A percentile compares a stretch with the other conserved stretches of the same genome.
phyloP scores from a whole-genome alignment of 164 flowering plant species.

The Amborella trichopoda region DNA sequence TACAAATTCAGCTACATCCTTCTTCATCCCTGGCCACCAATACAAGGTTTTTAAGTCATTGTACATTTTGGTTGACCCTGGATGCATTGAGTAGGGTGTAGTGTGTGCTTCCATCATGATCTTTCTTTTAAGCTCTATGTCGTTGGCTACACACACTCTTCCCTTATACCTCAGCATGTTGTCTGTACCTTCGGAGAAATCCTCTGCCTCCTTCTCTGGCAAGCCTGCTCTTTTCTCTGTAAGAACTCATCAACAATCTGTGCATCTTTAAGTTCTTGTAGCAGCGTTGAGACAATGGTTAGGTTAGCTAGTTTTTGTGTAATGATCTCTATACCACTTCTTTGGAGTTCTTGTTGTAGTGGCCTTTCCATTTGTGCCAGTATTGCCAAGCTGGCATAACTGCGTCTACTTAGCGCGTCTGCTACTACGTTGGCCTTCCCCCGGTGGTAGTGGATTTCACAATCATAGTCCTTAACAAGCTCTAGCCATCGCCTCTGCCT shows the following conservation, averaged over 20 bases:
- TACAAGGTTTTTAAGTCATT: not conserved
- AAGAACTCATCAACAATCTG: not conserved
- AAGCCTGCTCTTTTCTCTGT: not conserved
- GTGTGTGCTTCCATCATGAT: not conserved
- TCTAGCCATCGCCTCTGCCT: too few relatives aligned
- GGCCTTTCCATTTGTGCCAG: too few relatives aligned
- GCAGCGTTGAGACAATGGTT: not conserved
- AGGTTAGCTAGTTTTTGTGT: not conserved
- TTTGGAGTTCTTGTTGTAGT: too few relatives aligned
- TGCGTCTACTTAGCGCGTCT: too few relatives aligned
- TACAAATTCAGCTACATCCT: not conserved
- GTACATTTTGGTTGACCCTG: not conserved
- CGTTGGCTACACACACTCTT: not conserved
- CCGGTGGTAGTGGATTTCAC: too few relatives aligned
- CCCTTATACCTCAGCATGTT: not conserved
- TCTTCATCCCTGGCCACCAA: not conserved
- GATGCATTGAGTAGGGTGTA: not conserved
- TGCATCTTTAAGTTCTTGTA: not conserved
- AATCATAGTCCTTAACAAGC: too few relatives aligned
- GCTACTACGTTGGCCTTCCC: too few relatives aligned
- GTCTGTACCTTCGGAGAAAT: not conserved
- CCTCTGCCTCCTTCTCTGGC: too few relatives aligned
- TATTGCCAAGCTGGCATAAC: too few relatives aligned
- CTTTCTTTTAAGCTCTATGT: not conserved
- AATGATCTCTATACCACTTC: too few relatives aligned